These are phyloP conservation scores for Evansstolkia leycettana DNA, from an alignment of 495 filamentous ascomycete genomes.

Conservation along the genomic window DNA sequence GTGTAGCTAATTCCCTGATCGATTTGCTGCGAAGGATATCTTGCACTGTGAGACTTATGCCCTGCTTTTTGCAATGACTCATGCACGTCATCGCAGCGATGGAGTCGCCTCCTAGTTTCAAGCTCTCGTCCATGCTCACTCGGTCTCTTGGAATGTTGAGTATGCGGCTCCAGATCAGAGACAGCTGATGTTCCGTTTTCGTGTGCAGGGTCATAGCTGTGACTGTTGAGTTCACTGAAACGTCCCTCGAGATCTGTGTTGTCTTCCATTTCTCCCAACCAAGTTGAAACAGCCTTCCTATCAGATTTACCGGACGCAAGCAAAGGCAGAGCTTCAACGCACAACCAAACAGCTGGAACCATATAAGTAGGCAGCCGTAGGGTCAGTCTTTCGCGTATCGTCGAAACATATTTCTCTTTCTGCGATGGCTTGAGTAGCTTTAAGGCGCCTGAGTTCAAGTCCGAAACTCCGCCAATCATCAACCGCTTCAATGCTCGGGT, in stretches of 20 bases:
- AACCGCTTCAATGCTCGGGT: constrained; percentile 35
- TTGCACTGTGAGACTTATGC: constrained; percentile 42
- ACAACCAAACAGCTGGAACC: constrained; percentile 41
- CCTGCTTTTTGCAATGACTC: constrained; percentile 35
- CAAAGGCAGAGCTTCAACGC: constrained; percentile 35
- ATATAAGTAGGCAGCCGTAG: constrained; percentile 38
- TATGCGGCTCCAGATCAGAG: constrained; percentile 37
- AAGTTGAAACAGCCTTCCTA: constrained; percentile 24
- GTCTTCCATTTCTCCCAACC: constrained; percentile 21
- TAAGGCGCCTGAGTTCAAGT: constrained; percentile 9
- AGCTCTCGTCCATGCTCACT: constrained; percentile 41
- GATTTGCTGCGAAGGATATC: constrained; percentile 36
- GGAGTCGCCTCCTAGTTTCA: constrained; percentile 56
- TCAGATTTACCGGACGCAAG: constrained; percentile 42
- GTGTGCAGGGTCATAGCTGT: constrained; percentile 12
- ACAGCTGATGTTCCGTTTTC: constrained; percentile 22
- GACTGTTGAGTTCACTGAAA: constrained; percentile 2
- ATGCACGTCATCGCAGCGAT: constrained; percentile 59
- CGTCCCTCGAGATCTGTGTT: constrained; percentile 13
- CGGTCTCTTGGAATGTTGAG: constrained; percentile 34
- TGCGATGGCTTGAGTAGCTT: too few relatives aligned
- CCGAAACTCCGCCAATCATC: constrained; percentile 17
- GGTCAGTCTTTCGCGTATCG: constrained; percentile 20
- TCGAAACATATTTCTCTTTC: constrained; percentile 4
- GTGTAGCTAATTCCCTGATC: constrained; percentile 27